Evolutionary conservation across 441 rosid species (phyloP).

Genomic region (Manihot esculenta): DNA sequence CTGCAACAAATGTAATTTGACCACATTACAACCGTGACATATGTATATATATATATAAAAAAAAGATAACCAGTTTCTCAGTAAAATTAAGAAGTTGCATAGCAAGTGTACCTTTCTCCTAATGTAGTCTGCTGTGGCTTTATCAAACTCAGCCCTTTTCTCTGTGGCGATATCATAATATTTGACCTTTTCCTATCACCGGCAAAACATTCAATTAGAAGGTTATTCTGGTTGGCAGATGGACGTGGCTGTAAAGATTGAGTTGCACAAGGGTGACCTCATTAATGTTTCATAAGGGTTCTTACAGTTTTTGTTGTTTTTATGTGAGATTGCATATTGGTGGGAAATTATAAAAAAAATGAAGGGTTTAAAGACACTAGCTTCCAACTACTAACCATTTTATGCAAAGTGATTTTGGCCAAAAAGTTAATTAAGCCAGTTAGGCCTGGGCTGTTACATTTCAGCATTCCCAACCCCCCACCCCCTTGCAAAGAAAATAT

Average conservation of each 20-base stretch:
- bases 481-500: too few species aligned
- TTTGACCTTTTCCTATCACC: conserved; percentile 73
- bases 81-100: conserved; percentile 2
- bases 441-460: too few species aligned
- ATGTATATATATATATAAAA: conserved; percentile 3
- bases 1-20: conserved; percentile 34
- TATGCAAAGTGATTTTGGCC: too few species aligned
- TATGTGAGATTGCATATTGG: too few species aligned
- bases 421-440: too few species aligned
- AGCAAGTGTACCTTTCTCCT: conserved; percentile 56
- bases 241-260: background rate
- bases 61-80: background rate
- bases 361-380: too few species aligned
- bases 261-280: background rate
- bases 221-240: conserved; percentile 6
- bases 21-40: background rate
- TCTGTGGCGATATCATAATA: conserved; percentile 84
- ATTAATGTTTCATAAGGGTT: too few species aligned
- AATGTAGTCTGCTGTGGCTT: conserved; percentile 61
- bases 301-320: background rate
- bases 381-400: too few species aligned
- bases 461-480: too few species aligned
- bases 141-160: conserved; percentile 84
- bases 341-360: too few species aligned
- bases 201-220: conserved; percentile 15